Evolutionary conservation across 1,284 basidiomycete species (phyloP).

Genomic region (Takashimella tepidaria): DNA sequence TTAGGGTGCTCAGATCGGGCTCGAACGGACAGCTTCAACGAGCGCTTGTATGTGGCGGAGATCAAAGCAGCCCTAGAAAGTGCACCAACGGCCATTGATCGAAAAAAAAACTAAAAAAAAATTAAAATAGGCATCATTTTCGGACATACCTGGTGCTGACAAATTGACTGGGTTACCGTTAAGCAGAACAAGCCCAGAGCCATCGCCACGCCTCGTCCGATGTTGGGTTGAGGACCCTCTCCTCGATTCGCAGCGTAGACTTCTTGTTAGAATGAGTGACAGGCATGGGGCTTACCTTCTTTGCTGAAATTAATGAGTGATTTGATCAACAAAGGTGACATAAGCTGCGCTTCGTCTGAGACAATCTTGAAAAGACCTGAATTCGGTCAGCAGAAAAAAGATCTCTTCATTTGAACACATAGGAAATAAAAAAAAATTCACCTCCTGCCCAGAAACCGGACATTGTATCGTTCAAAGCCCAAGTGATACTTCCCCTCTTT

Average conservation of each 20-base stretch:
- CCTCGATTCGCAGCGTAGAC: slow-evolving; percentile 37
- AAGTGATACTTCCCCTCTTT: slow-evolving; percentile 56
- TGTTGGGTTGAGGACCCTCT: slow-evolving; percentile 46
- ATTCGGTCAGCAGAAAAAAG: slow-evolving; percentile 1
- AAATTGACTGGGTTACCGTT: slow-evolving; percentile 57
- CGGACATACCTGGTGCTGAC: slow-evolving; percentile 57
- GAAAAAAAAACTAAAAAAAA: slow-evolving; percentile 63
- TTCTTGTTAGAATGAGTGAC: slow-evolving; percentile 25
- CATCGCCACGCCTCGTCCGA: slow-evolving; percentile 66
- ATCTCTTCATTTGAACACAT: not conserved
- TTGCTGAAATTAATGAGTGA: slow-evolving; percentile 65
- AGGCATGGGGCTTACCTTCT: slow-evolving; percentile 48
- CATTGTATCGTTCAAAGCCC: slow-evolving; percentile 68
- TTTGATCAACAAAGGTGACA: slow-evolving; percentile 63
- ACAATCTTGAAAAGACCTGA: slow-evolving; percentile 48
- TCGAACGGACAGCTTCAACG: slow-evolving; percentile 61
- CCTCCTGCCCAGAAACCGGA: slow-evolving; percentile 67
- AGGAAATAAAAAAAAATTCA: slow-evolving; percentile 50
- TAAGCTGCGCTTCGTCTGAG: slow-evolving; percentile 54
- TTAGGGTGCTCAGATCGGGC: slow-evolving; percentile 61
- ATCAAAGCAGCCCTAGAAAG: slow-evolving; percentile 67
- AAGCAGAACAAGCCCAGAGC: slow-evolving; percentile 64
- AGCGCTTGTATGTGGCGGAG: slow-evolving; percentile 66
- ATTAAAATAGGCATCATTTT: not conserved
- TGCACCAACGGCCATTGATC: slow-evolving; percentile 65